Base-by-base conservation (phyloP, 2,329 filamentous ascomycete genomes). In the Leptographium lundbergii region DNA sequence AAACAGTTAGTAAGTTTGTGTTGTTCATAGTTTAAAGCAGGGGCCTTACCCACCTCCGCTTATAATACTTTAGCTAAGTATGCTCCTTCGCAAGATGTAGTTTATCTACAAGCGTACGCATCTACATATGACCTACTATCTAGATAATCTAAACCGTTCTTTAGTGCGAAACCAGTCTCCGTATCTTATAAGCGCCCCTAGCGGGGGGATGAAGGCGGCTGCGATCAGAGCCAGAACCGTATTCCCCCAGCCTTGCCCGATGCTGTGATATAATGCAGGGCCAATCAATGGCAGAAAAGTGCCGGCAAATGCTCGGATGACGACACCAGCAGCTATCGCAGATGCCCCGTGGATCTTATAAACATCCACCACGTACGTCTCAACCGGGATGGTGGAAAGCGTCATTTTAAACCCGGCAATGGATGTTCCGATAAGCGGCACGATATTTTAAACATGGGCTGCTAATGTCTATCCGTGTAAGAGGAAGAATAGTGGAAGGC, bases 341-440 rank as follows among this genome's bases (percentile, higher is more conserved):
- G 52, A 54, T 29, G 52, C 52, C 17, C 52, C 52, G 52, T 54
- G 52, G 52, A 54, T 54, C 29, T 54, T 19, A 29, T 54, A 54
- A 6, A 54, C 52, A 29, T 54, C 52, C 29, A 54, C 52, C 27
- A 54, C 52, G 19, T 54, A 54, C 17, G 52, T 54, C 19, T 54
- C 52, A n/a, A 54, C 52, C 5, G 52, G 52, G 52, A 54, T 54
- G 32, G 52, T 54, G n/a, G 29, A 9, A 13, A 54, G 32, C 27
- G 52, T 54, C 52, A 54, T 54, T 24, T 29, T 39, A 29, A 54
- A 54, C 32, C 52, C 52, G 29, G 27, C 22, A 39, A 54, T 19
- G 52, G 52, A 27, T 17, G 52, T 29, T 22, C 52, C 52, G 32
- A 54, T 14, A 22, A 54, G 29, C 52, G 52, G 52, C 52, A 54